Evolutionary conservation across 192 early-diverging fungal species (phyloP), one percentile per base, ranked within the genome.

Genomic region (Entomortierella lignicola): DNA sequence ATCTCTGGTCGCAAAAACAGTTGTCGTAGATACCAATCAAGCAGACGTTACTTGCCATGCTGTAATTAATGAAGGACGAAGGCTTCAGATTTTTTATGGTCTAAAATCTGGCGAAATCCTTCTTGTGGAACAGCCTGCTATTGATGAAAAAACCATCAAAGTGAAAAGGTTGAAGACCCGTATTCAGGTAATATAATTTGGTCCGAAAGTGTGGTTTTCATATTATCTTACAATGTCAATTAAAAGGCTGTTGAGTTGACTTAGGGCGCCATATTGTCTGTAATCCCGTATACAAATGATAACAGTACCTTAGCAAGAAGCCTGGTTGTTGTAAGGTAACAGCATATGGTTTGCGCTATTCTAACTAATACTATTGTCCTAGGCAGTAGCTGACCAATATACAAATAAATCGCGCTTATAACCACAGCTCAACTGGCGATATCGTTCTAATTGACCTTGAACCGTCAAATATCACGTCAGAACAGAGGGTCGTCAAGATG

Each of bases 181-280:
- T 47, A 12, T 56, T 5, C 29, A 56, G 55, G 55, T 56, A 32
- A 56, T 15, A 27, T 56, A 56, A 32, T 56, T 56, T 56, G 26
- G 20, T 56, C 55, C 55, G 55, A 29, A 29, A 13, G 34, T 20
- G 8, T 8, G 5, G 21, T 11, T 42, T 42, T 42, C 39, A 6
- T 42, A 13, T 6, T 13, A 29, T 29, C 5, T 5, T 29, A 8
- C 7, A 8, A 12, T 8, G 27, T 4, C 53, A 11, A 55, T 37
- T 11, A 58, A 10, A 58, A 20, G 34, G n/a, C 4, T 15, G 4
- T 32, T 34, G 31, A 20, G 5, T 56, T 25, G 1, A 37, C 34
- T 15, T 43, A 59, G 57, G 57, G 39, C 6, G 34, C 18, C 3
- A 18, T 59, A 42, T 20, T 39, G 1, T 59, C 57, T 25, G 1